phyloP scores from a whole-genome alignment of 164 flowering plant species.

The Umbilicus rupestris region DNA sequence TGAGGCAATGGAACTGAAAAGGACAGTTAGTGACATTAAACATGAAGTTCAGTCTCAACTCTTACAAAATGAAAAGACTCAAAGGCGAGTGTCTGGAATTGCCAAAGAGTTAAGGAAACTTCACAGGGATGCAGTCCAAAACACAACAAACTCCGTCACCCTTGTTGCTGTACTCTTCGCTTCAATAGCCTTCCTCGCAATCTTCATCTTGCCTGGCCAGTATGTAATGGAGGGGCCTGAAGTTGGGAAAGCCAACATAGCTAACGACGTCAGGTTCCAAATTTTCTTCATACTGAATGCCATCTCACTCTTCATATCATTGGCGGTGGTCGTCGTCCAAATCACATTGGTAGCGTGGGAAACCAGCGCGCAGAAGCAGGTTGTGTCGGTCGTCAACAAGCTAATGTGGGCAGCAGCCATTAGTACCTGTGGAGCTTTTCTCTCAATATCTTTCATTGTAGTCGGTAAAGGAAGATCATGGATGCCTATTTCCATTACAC shows the following conservation, averaged over 20 bases:
- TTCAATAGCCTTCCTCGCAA: slow-evolving; percentile 83
- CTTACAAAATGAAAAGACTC: slow-evolving; percentile 68
- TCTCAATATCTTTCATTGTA: slow-evolving; percentile 67
- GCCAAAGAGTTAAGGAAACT: slow-evolving; percentile 82
- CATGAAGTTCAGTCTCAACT: slow-evolving; percentile 89
- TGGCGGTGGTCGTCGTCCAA: slow-evolving; percentile 91
- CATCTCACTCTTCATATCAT: slow-evolving; percentile 73
- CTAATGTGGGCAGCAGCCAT: slow-evolving; percentile 93
- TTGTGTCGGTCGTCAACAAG: slow-evolving; percentile 84
- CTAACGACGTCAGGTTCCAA: slow-evolving; percentile 44
- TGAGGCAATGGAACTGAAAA: slow-evolving; percentile 67
- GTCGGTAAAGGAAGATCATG: slow-evolving; percentile 56
- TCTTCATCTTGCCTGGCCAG: slow-evolving; percentile 84
- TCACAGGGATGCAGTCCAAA: slow-evolving; percentile 89
- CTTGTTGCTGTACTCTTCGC: slow-evolving; percentile 88
- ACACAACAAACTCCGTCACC: slow-evolving; percentile 84
- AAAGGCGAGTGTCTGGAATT: slow-evolving; percentile 69
- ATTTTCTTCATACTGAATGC: slow-evolving; percentile 72
- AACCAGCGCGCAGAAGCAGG: slow-evolving; percentile 71
- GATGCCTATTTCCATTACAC: slow-evolving; percentile 71
- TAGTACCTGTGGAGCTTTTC: slow-evolving; percentile 78
- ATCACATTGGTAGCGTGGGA: slow-evolving; percentile 95
- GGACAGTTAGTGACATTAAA: slow-evolving; percentile 86
- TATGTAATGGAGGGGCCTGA: slow-evolving; percentile 33
- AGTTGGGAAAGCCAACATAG: slow-evolving; percentile 51